Base-by-base conservation (phyloP, 805 yeast genomes). In the Myxozyma nipponensis region DNA sequence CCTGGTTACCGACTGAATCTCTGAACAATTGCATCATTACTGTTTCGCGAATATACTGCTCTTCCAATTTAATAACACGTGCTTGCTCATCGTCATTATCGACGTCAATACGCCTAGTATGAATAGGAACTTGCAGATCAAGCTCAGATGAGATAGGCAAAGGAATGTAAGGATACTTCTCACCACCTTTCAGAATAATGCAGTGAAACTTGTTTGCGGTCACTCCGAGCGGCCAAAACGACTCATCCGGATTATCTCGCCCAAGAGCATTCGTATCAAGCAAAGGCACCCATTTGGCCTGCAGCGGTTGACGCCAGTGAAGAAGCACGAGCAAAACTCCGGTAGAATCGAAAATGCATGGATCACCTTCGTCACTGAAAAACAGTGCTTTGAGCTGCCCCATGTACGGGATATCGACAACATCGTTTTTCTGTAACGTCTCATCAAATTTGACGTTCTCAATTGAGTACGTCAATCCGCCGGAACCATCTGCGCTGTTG, bases 311-410 rank as follows among this genome's bases (percentile, higher is more conserved):
- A 59, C 96, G 75, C 96, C 97, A 91, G 57, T 82, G 79, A 22
- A 82, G 74, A 19, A 93, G 70, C 0, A 87, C 78, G 28, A 85
- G 66, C 35, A 93, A 72, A 9, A 82, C 77, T 54, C 88, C 88
- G 56, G 83, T 89, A 28, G 75, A 72, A n/a, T 95, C 96, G 48
- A 83, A 84, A 4, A 90, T 66, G 56, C 93, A 85, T 0, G 98
- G 98, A 66, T 91, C 97, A 7, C 95, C 95, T 61, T 78, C 83
- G 40, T 83, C 82, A 39, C 87, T 84, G 72, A 91, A 93, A 63
- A 93, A 89, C n/a, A 86, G 65, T 2, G 90, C 83, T 56, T 78
- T 79, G 57, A 84, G 66, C 56, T 39, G 21, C n/a, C n/a, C n/a
- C n/a, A n/a, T n/a, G n/a, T n/a, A n/a, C 68, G 61, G 70, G 75